Evolutionary conservation across 768 basidiomycete species (phyloP).

Genomic region (Leccinum boreale): DNA sequence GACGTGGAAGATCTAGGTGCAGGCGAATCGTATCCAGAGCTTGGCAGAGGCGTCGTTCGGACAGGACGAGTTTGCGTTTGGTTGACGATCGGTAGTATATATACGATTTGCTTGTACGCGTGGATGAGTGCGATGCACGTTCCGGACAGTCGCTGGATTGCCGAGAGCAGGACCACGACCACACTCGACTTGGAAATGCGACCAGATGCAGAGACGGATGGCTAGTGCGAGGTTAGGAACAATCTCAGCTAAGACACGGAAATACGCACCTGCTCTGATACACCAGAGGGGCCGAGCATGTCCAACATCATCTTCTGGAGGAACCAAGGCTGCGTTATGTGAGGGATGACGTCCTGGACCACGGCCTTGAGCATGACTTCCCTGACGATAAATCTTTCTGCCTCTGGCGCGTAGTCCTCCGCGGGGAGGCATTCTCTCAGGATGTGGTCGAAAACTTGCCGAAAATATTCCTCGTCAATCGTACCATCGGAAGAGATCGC

Average conservation of each 20-base stretch:
- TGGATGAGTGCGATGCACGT: conserved; percentile 65
- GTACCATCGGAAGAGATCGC: conserved; percentile 65
- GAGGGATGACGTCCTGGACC: conserved; percentile 62
- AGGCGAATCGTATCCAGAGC: not conserved
- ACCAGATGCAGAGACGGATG: conserved; percentile 22
- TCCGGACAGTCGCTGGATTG: conserved; percentile 69
- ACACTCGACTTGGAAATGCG: conserved; percentile 48
- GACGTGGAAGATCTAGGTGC: conserved; percentile 24
- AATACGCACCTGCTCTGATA: conserved; percentile 18
- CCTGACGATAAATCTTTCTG: conserved; percentile 79
- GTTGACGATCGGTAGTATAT: conserved; percentile 66
- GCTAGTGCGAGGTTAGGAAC: conserved; percentile 11
- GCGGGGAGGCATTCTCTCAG: conserved; percentile 69
- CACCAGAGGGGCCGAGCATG: conserved; percentile 48
- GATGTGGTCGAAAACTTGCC: conserved; percentile 75
- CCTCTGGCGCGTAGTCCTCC: conserved; percentile 68
- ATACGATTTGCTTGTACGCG: conserved; percentile 60
- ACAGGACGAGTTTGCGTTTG: conserved; percentile 23
- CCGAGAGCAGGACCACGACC: conserved; percentile 68
- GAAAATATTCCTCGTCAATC: conserved; percentile 72
- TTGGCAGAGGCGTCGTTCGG: not conserved
- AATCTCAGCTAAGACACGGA: not conserved
- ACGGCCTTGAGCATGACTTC: conserved; percentile 82
- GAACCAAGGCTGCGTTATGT: conserved; percentile 88
- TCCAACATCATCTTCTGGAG: conserved; percentile 69